Base-by-base conservation (phyloP, 495 filamentous ascomycete genomes). In the Evernia prunastri region DNA sequence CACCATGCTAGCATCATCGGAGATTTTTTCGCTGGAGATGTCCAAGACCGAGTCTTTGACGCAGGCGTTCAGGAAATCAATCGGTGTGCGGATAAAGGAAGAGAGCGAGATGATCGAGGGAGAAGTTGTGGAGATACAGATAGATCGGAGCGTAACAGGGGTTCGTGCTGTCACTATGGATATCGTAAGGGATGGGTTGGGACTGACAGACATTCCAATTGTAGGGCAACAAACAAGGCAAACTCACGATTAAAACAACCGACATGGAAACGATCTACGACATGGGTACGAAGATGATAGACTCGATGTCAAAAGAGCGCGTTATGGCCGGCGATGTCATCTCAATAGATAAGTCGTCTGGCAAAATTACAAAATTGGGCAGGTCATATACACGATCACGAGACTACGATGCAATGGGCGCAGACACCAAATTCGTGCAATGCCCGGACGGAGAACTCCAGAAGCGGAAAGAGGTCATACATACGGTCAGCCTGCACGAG, bases 221-320 rank as follows among this genome's bases (percentile, higher is more conserved):
- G 35, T 59, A 89, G 86, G 84, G 83, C 66, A 92, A 91, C 74
- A 97, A 96, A 81, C 92, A 96, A 82, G 94, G 94, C 68, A 99
- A 97, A 76, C 88, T 99, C 67, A 99, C 94, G 12, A 96, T 99
- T 76, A 99, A 97, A 76, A 99, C 94, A 25, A 96, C 93, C 68
- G 95, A 99, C 72, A 99, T 99, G 94, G 94, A 99, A 77, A 96
- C 94, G 25, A 90, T 97, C 69, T 98, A 97, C 81, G 94, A 98
- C 68, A 94, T 98, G 90, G 94, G 94, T 47, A 92, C 87, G 60
- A 97, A 97, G 77, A 97, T 97, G 95, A 97, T 99, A 67, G 95
- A 99, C 69, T 89, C 91, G 47, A 96, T 99, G 89, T 96, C 90
- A 64, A 97, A 97, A 76, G 94, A 99, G 79, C 91, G 93, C 61